A percentile compares a stretch with the other conserved stretches of the same genome.
These are phyloP conservation scores for Saccharomycopsis javanensis DNA, from an alignment of 805 yeast species.

Conservation along the genomic window DNA sequence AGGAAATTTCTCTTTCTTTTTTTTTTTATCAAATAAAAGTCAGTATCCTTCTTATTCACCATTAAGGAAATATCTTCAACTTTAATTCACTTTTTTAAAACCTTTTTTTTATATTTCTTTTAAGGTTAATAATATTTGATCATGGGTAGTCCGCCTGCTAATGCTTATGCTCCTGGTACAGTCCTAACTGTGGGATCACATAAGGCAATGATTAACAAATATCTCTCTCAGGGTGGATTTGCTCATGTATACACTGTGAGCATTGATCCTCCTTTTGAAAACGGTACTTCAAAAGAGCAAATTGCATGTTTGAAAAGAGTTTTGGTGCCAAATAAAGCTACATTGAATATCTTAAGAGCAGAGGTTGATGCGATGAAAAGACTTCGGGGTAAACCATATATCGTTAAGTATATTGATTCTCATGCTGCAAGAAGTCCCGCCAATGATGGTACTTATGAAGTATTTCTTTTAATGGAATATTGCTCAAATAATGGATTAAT, in stretches of 20 bases:
- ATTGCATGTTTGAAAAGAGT: constrained; percentile 87
- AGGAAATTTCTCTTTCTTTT: too few species aligned
- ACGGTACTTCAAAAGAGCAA: constrained; percentile 30
- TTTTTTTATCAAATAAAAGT: too few species aligned
- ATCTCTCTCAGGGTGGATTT: constrained; percentile 86
- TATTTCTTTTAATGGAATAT: constrained; percentile 69
- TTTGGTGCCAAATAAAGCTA: constrained; percentile 85
- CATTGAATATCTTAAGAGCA: constrained; percentile 72
- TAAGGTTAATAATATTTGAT: not conserved
- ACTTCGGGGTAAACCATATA: constrained; percentile 62
- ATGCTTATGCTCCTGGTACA: constrained; percentile 68
- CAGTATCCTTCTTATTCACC: too few species aligned
- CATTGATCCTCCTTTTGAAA: constrained; percentile 45
- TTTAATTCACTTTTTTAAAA: too few species aligned
- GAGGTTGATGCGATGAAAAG: constrained; percentile 98
- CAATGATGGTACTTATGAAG: constrained; percentile 57
- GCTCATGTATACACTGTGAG: constrained; percentile 87
- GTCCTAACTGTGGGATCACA: constrained; percentile 78
- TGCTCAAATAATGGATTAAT: constrained; percentile 68
- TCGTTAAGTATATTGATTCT: constrained; percentile 88
- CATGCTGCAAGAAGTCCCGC: constrained; percentile 70
- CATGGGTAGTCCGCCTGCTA: constrained; percentile 40
- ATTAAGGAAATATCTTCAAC: too few species aligned
- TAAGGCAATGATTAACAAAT: constrained; percentile 53
- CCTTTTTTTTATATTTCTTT: too few species aligned